Base-by-base conservation (phyloP, 2,329 filamentous ascomycete genomes). In the Colletotrichum euphorbiae region DNA sequence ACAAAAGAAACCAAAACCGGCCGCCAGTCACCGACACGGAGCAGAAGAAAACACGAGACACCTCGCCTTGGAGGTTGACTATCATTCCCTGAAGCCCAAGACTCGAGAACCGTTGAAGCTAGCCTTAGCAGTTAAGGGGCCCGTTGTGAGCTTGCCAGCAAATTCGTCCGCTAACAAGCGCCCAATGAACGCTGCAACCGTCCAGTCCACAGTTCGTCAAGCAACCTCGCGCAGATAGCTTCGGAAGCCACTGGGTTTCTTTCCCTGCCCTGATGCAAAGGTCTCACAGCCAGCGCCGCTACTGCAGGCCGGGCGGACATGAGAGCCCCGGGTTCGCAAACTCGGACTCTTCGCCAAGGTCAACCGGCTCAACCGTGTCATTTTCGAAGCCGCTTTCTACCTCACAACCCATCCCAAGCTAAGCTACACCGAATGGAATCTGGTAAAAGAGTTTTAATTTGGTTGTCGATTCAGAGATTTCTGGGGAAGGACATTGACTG, bases 301-400 rank as follows among this genome's bases (percentile, higher is more conserved):
- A 17, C 15, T 33, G 17, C 50, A 56, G 58, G 6, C 33, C 31
- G 3, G 43, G 57, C 43, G 24, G 13, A 33, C 31, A 48, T 24
- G 24, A 33, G 33, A 50, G 43, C 19, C 24, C 15, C 13, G 21
- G 58, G 6, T 19, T 51, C 12, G n/a, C 13, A 17, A 60, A 33
- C 19, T 17, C 31, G 57, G 42, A 59, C 36, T 38, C 28, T n/a
- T 38, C 48, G 31, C 15, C 15, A 36, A 57, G 38, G 36, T 28
- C 6, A 51, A 17, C 28, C n/a, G 13, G 24, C 45, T 54, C 60
- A 52, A 19, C 52, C 31, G 33, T 13, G 40, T 54, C 52, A 63
- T 52, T 46, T 64, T 57, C 8, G 36, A 38, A 52, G 52, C 51
- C 52, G 52, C 60, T 24, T 64, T 40, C 45, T 52, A 54, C 52